These are phyloP conservation scores for Tetrahymena thermophila DNA, from an alignment of 73 alveolate species.

Conservation along the genomic window DNA sequence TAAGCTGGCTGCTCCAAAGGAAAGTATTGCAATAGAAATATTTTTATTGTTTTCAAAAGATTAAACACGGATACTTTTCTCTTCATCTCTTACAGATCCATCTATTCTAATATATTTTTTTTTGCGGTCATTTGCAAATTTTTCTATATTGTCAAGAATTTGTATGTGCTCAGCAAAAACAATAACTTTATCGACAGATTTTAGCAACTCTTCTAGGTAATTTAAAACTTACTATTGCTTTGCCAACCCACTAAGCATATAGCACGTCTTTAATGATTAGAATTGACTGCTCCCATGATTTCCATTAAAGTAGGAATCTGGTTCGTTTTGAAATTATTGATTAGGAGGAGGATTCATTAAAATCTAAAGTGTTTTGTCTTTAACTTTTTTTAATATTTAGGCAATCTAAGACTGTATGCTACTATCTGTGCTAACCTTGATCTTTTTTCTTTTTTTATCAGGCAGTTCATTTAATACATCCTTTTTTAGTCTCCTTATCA, in stretches of 20 bases:
- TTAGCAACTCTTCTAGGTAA: conserved; percentile 70
- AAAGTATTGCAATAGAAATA: conserved; percentile 79
- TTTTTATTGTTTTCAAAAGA: conserved; percentile 75
- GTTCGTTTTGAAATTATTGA: background rate
- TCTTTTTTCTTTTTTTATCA: conserved; percentile 79
- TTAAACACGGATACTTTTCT: conserved; percentile 74
- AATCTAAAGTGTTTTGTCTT: conserved; percentile 22
- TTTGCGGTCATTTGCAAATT: conserved; percentile 61
- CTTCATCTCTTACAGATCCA: conserved; percentile 73
- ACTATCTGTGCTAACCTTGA: conserved; percentile 65
- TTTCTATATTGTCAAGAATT: conserved; percentile 88
- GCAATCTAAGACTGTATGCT: conserved; percentile 41
- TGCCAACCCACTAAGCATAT: conserved; percentile 79
- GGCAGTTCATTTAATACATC: conserved; percentile 90
- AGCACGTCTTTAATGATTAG: conserved; percentile 52
- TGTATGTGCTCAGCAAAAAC: conserved; percentile 87
- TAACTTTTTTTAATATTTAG: conserved; percentile 43
- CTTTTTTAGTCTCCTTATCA: conserved; percentile 90
- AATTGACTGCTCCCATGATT: conserved; percentile 23
- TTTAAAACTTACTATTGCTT: conserved; percentile 74
- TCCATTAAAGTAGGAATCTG: background rate
- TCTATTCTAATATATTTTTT: conserved; percentile 85
- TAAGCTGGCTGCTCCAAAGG: conserved; percentile 82
- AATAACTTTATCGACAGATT: conserved; percentile 78
- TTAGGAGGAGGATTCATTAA: conserved; percentile 34